Conservation (phyloP, 2,329 filamentous ascomycete species). For the Ascochyta lentis region DNA sequence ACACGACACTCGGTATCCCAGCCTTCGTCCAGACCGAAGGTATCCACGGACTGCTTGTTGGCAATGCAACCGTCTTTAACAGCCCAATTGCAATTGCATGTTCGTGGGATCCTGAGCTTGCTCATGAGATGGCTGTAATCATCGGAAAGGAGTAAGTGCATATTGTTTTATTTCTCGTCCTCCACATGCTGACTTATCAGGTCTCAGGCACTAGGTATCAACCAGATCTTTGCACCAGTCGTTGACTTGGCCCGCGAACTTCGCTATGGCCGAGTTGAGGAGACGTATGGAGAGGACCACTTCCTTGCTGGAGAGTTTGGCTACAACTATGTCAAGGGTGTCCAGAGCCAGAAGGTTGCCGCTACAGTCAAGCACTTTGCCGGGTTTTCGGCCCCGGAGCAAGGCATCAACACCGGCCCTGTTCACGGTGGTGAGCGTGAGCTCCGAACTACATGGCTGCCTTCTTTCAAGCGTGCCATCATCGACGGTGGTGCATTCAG, state of each 20-base stretch:
- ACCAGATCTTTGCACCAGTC: slow-evolving; percentile 75
- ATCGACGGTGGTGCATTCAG: slow-evolving; percentile 71
- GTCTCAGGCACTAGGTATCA: slow-evolving; percentile 70
- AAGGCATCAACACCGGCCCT: slow-evolving; percentile 72
- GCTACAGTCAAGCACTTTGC: slow-evolving; percentile 80
- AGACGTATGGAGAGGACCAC: slow-evolving; percentile 74
- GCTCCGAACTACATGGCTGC: slow-evolving; percentile 60
- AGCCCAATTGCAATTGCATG: slow-evolving; percentile 76
- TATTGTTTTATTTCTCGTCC: too few relatives aligned
- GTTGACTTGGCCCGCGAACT: slow-evolving; percentile 74
- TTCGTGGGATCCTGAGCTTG: slow-evolving; percentile 70
- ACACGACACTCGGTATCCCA: slow-evolving; percentile 72
- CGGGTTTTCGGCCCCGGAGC: slow-evolving; percentile 71
- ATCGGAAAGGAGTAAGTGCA: slow-evolving; percentile 64
- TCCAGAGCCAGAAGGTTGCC: slow-evolving; percentile 70
- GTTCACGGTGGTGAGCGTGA: slow-evolving; percentile 64
- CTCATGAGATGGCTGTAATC: slow-evolving; percentile 70
- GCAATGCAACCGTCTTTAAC: slow-evolving; percentile 80
- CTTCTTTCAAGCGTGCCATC: slow-evolving; percentile 72
- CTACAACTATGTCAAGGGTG: slow-evolving; percentile 65
- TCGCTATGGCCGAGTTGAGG: slow-evolving; percentile 75
- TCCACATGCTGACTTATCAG: neutral
- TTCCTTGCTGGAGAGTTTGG: slow-evolving; percentile 73
- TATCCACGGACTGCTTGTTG: slow-evolving; percentile 74
- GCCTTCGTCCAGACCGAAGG: slow-evolving; percentile 76